Base-by-base conservation (phyloP, 2,329 filamentous ascomycete species). In the Parascedosporium putredinis region DNA sequence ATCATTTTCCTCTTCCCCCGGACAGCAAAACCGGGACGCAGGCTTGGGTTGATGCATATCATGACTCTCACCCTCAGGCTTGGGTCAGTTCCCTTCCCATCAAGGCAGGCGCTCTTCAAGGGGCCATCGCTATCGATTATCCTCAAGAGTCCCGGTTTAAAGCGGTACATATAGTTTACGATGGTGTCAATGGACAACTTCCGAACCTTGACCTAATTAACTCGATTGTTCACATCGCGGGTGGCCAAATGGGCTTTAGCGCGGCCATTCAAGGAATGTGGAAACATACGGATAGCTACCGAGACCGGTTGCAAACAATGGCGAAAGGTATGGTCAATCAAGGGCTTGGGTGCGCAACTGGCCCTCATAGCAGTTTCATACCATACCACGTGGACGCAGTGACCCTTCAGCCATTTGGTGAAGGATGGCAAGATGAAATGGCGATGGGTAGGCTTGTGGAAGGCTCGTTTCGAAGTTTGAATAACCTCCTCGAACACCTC, bases 351-450 rank as follows among this genome's bases (percentile, higher is more conserved):
- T 84, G 91, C 57, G 86, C 89, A 4, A 88, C 88, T 4, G 93
- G 93, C 4, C 84, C 91, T 2, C 93, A 98, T 64, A 95, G 88
- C 64, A 86, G 85, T 57, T 98, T 98, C 64, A 96, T 98, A 61
- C 89, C 93, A 1, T 98, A 98, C 62, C 93, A 97, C 59, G 86
- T 98, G 54, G 93, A 98, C 63, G 93, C 93, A 2, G 84, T 98
- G 55, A 98, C 93, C 1, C 71, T 98, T 38, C 88, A 93, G 60
- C 88, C 93, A 0, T 86, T 88, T 52, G 91, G 91, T 1, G 75
- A 91, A 38, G 93, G 93, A 27, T 95, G 89, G 88, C 88, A 97
- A 61, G 93, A 98, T 63, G 93, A 97, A 67, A 97, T 97, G 88
- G 86, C 86, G 8, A 81, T 98, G 62, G 93, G 93, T 5, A 78